phyloP scores from a whole-genome alignment of 148 eudicot genomes.

The Suaeda aralocaspica region DNA sequence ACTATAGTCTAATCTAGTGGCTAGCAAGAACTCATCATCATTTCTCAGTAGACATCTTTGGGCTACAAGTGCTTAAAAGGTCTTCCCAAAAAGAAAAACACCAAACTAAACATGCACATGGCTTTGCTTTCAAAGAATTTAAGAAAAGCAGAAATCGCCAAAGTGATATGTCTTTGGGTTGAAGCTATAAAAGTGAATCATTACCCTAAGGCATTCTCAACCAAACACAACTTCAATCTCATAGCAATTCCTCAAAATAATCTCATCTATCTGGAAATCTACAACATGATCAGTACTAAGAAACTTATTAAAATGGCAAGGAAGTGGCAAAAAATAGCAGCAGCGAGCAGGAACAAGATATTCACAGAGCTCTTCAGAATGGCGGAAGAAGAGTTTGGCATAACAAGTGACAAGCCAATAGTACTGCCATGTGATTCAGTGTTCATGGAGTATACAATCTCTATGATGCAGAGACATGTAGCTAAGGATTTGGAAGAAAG shows the following conservation, averaged over 20 bases:
- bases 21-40: neutral
- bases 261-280: neutral
- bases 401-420: conserved; percentile 34
- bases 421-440: conserved; percentile 40
- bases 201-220: neutral
- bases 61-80: neutral
- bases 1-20: neutral
- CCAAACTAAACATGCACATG: neutral
- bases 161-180: conserved; percentile 1
- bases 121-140: neutral
- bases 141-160: too few species aligned
- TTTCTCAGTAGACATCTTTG: neutral
- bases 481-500: neutral
- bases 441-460: conserved; percentile 32
- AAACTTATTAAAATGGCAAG: conserved; percentile 23
- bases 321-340: conserved; percentile 21
- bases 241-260: too few species aligned
- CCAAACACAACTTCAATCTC: too few species aligned
- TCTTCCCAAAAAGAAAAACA: neutral
- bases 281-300: conserved; percentile 26
- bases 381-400: conserved; percentile 44
- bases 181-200: conserved; percentile 6
- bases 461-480: conserved; percentile 30
- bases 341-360: conserved; percentile 15
- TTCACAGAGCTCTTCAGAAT: conserved; percentile 39